A percentile compares a stretch with the other conserved stretches of the same genome.
phyloP scores from a whole-genome alignment of 441 rosid genomes.

The Bocquillonia castaneifolia region DNA sequence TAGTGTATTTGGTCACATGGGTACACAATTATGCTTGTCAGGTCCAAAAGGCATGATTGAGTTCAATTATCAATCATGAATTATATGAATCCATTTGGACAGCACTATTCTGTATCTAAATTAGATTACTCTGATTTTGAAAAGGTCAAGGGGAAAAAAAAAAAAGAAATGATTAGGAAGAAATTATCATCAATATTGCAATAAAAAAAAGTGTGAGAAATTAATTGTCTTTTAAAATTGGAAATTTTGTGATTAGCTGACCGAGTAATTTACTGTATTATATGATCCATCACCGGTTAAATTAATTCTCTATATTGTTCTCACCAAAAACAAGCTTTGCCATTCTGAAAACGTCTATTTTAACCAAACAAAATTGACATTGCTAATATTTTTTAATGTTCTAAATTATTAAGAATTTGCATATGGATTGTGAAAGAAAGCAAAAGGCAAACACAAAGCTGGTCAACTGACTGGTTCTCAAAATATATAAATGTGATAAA shows the following conservation, averaged over 20 bases:
- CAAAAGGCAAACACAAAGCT: conserved; percentile 8
- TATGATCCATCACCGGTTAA: no score
- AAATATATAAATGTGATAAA: conserved; percentile 16
- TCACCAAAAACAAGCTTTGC: background rate
- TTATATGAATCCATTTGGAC: no score
- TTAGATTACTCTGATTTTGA: no score
- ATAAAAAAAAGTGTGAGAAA: background rate
- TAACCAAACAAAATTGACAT: conserved; percentile 13
- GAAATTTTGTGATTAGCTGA: background rate
- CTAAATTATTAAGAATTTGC: no score
- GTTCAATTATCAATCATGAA: background rate
- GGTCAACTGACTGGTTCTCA: conserved; percentile 28
- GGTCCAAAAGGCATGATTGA: conserved; percentile 18
- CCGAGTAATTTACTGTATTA: no score
- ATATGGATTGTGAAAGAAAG: conserved; percentile 3
- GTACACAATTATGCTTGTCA: conserved; percentile 22
- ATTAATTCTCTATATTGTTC: no score
- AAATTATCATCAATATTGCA: no score
- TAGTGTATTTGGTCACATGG: conserved; percentile 29
- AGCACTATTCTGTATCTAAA: no score
- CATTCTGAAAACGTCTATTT: background rate
- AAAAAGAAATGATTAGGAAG: no score
- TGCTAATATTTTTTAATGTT: background rate
- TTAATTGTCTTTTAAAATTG: background rate
- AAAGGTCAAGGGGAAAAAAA: no score